A percentile compares a stretch with the other conserved stretches of the same genome.
These are phyloP conservation scores for Penicillium bovifimosum DNA, from an alignment of 495 filamentous ascomycete species.

Conservation along the genomic window DNA sequence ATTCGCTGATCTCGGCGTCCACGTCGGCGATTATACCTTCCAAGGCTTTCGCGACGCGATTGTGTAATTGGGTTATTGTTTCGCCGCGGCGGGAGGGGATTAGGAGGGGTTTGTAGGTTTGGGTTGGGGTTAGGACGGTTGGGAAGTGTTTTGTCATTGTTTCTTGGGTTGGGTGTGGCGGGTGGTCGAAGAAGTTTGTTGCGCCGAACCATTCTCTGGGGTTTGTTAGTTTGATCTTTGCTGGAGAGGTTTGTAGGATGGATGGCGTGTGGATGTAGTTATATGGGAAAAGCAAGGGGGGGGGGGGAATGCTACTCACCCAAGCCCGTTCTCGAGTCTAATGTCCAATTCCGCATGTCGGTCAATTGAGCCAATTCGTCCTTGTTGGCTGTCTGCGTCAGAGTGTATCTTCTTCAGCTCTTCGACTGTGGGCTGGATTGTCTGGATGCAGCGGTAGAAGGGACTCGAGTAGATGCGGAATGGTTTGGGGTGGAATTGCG, in stretches of 20 bases:
- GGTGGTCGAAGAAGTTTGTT: conserved; percentile 68
- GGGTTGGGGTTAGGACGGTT: conserved; percentile 36
- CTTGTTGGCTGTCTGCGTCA: background rate
- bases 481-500: conserved; percentile 61
- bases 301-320: conserved; percentile 34
- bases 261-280: background rate
- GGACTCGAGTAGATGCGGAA: conserved; percentile 70
- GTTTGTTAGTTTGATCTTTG: conserved; percentile 1
- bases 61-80: conserved; percentile 68
- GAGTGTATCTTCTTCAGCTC: conserved; percentile 32
- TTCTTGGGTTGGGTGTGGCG: conserved; percentile 58
- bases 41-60: conserved; percentile 68
- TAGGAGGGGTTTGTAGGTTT: conserved; percentile 51
- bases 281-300: no score
- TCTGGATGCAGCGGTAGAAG: conserved; percentile 91
- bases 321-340: conserved; percentile 68
- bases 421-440: conserved; percentile 64
- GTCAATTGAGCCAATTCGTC: conserved; percentile 13
- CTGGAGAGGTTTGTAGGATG: background rate
- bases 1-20: conserved; percentile 49
- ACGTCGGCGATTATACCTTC: conserved; percentile 62
- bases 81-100: conserved; percentile 69
- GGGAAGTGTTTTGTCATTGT: conserved; percentile 62
- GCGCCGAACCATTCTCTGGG: conserved; percentile 82
- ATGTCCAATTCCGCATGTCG: conserved; percentile 41